Evolutionary conservation across 805 yeast genomes (phyloP), one percentile per base, ranked within the genome.

Genomic region (Metschnikowia amazonensis): DNA sequence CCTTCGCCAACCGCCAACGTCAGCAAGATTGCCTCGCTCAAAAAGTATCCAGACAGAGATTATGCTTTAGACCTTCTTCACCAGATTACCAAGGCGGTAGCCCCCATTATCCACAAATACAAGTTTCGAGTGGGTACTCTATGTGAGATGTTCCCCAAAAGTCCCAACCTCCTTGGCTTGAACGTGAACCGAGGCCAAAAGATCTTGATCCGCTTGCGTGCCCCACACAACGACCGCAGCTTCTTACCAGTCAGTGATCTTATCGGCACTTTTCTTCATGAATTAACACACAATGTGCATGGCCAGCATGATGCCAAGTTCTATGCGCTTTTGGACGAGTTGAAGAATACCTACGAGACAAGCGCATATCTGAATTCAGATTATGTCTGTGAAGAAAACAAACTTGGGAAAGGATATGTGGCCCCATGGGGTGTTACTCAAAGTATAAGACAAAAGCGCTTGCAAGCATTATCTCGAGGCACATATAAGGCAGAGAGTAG

Each of bases 181-280:
- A 92, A 92, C 62, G 89, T 89, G 6, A 88, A 88, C 59, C 65
- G 65, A 5, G 98, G 98, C 1, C 69, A 69, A 48, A 85, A 84
- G 60, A 81, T 92, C 16, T 74, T 84, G 60, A 58, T 92, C 9
- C 63, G 97, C 47, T 67, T 92, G 29, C 70, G 98, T 46, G 75
- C 76, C 25, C 78, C 81, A 5, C 62, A 67, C 17, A 77, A 84
- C 55, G 64, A 63, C n/a, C 45, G 63, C 11, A 63, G 60, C 63
- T 89, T 90, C 60, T 60, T 81, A 16, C 83, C 89, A 1, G 66
- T 82, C 63, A 74, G 80, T 3, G 81, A 81, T 42, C 65, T 90
- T 1, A 59, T 90, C 21, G 96, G 89, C 1, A 89, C 96, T 0
- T 77, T 89, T 81, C 68, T 92, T 4, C 98, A 92, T 63, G 98